Conservation (phyloP, 352 stramenopile genomes). For the Globisporangium acanthophoron region DNA sequence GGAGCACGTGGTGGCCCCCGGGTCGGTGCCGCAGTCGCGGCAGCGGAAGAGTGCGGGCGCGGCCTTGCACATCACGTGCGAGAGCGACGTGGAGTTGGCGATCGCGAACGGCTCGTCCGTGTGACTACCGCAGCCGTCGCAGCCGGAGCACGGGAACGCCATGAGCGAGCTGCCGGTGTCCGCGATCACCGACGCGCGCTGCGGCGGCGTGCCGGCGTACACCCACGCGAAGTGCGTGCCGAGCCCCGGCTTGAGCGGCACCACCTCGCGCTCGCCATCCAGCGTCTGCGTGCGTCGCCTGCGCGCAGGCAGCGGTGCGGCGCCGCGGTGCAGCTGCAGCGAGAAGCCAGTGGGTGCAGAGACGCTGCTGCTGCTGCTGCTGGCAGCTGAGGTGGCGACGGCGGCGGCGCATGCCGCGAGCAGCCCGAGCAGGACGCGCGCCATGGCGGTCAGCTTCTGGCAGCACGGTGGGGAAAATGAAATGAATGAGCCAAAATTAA, state of each 20-base stretch:
- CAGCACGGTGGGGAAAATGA: neutral
- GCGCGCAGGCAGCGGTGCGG: neutral
- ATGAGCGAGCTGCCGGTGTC: constrained; percentile 82
- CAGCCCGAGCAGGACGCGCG: neutral
- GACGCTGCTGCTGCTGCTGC: neutral
- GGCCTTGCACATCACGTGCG: constrained; percentile 39
- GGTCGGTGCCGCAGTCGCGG: constrained; percentile 3
- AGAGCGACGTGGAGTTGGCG: constrained; percentile 53
- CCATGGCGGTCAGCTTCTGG: neutral
- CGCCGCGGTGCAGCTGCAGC: neutral
- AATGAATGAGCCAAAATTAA: neutral
- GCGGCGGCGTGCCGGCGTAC: constrained; percentile 69
- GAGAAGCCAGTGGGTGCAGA: neutral
- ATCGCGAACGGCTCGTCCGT: constrained; percentile 74
- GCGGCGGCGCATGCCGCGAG: neutral
- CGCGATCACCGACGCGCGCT: constrained; percentile 82
- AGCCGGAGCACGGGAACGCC: constrained; percentile 64
- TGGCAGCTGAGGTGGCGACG: neutral
- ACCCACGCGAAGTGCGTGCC: constrained; percentile 81
- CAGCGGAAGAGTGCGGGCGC: neutral
- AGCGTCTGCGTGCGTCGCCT: neutral
- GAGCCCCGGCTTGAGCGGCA: neutral
- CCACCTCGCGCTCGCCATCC: neutral
- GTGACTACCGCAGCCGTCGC: constrained; percentile 58
- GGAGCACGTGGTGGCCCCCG: constrained; percentile 49